These are phyloP conservation scores for Silene conica DNA, from an alignment of 148 eudicot species.

Conservation along the genomic window DNA sequence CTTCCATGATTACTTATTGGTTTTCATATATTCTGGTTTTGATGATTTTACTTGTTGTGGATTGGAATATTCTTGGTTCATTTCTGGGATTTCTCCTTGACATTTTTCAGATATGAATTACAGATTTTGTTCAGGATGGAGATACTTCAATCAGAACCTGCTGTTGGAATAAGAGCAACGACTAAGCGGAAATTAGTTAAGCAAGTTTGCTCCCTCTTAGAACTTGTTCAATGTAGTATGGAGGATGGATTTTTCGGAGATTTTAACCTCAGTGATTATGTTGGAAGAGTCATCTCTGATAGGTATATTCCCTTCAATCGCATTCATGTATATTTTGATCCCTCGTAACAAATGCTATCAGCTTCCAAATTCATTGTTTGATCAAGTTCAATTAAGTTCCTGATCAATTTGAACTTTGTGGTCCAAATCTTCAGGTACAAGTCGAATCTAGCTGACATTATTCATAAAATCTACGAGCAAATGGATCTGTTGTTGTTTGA, in stretches of 20 bases:
- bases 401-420: slow-evolving; percentile 3
- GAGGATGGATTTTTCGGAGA: slow-evolving; percentile 91
- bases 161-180: slow-evolving; percentile 39
- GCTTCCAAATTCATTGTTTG: neutral
- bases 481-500: slow-evolving; percentile 82
- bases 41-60: neutral
- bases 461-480: slow-evolving; percentile 48
- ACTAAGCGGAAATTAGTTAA: slow-evolving; percentile 63
- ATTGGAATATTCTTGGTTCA: slow-evolving; percentile 1
- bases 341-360: neutral
- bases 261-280: slow-evolving; percentile 64
- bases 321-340: neutral
- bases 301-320: slow-evolving; percentile 45
- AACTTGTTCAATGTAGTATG: slow-evolving; percentile 69
- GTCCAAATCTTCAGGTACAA: slow-evolving; percentile 50
- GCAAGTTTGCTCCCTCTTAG: slow-evolving; percentile 74
- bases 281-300: slow-evolving; percentile 53
- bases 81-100: slow-evolving; percentile 37
- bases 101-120: slow-evolving; percentile 59
- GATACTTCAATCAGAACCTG: slow-evolving; percentile 60
- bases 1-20: slow-evolving; percentile 1
- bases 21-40: neutral
- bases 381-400: neutral
- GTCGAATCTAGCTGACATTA: slow-evolving; percentile 50
- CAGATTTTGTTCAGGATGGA: slow-evolving; percentile 91